Evolutionary conservation across 768 basidiomycete genomes (phyloP).

Genomic region (Trametes cubensis): DNA sequence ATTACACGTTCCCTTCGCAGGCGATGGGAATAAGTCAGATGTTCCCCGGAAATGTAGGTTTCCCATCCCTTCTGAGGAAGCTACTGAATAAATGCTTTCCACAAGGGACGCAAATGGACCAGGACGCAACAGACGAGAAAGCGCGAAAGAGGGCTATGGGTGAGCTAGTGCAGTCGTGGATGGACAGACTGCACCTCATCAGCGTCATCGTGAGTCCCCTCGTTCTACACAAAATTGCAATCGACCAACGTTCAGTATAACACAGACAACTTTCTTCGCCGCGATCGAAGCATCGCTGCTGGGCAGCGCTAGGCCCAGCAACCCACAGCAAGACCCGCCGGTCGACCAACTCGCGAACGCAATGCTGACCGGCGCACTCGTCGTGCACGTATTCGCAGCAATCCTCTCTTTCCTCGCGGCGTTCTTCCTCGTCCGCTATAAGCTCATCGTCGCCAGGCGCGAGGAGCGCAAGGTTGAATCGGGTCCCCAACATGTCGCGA

Average conservation of each 20-base stretch:
- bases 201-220: slow-evolving; percentile 52
- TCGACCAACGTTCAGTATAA: background rate
- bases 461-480: slow-evolving; percentile 47
- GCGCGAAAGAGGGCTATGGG: slow-evolving; percentile 48
- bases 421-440: slow-evolving; percentile 59
- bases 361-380: slow-evolving; percentile 51
- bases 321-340: background rate
- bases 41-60: background rate
- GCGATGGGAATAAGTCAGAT: background rate
- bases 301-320: slow-evolving; percentile 44
- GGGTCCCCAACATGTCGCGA: background rate
- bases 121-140: slow-evolving; percentile 51
- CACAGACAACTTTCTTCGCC: slow-evolving; percentile 64
- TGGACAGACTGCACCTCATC: slow-evolving; percentile 63
- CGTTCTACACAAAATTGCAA: background rate
- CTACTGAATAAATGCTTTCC: too few relatives aligned
- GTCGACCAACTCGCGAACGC: slow-evolving; percentile 41
- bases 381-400: slow-evolving; percentile 56
- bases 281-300: slow-evolving; percentile 59
- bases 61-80: too few relatives aligned
- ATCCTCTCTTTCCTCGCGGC: slow-evolving; percentile 55
- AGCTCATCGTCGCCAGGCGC: slow-evolving; percentile 53
- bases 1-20: background rate
- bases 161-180: slow-evolving; percentile 60
- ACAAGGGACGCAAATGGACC: slow-evolving; percentile 51